A percentile compares a stretch with the other conserved stretches of the same genome.
Evolutionary conservation across 2,329 filamentous ascomycete species (phyloP).

Genomic region (Rhinocladiella mackenziei): DNA sequence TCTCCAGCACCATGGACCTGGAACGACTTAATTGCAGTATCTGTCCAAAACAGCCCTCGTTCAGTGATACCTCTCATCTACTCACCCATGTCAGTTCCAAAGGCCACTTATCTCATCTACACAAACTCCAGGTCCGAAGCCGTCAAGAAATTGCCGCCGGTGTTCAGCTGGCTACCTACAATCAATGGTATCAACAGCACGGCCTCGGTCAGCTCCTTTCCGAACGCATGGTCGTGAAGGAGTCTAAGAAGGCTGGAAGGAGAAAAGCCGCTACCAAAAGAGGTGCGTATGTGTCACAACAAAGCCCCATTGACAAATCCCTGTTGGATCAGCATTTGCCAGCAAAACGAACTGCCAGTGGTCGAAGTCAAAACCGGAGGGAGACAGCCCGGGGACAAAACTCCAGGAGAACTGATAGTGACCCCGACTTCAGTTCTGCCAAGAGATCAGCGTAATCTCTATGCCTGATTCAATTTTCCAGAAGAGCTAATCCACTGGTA

Average conservation of each 20-base stretch:
- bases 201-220: constrained; percentile 69
- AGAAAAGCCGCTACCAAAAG: constrained; percentile 11
- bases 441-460: constrained; percentile 17
- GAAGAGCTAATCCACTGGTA: constrained; percentile 3
- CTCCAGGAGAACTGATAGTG: constrained; percentile 22
- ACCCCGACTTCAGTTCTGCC: constrained; percentile 24
- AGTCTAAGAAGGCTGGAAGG: constrained; percentile 55
- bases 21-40: constrained; percentile 77
- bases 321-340: constrained; percentile 9
- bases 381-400: constrained; percentile 7
- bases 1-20: constrained; percentile 39
- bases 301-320: background rate
- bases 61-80: constrained; percentile 87
- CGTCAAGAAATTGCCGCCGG: constrained; percentile 64
- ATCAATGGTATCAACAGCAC: constrained; percentile 72
- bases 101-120: constrained; percentile 79
- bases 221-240: constrained; percentile 72
- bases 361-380: constrained; percentile 11
- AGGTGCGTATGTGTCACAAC: constrained; percentile 11
- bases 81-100: constrained; percentile 92
- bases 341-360: constrained; percentile 3
- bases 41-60: constrained; percentile 72
- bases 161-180: constrained; percentile 62
- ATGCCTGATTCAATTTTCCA: background rate
- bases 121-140: constrained; percentile 71